Percentiles rank a stretch among this genome's conserved stretches.
These are phyloP conservation scores for Xylariaceae sp. DNA, from an alignment of 2,329 filamentous ascomycete genomes.

Conservation along the genomic window DNA sequence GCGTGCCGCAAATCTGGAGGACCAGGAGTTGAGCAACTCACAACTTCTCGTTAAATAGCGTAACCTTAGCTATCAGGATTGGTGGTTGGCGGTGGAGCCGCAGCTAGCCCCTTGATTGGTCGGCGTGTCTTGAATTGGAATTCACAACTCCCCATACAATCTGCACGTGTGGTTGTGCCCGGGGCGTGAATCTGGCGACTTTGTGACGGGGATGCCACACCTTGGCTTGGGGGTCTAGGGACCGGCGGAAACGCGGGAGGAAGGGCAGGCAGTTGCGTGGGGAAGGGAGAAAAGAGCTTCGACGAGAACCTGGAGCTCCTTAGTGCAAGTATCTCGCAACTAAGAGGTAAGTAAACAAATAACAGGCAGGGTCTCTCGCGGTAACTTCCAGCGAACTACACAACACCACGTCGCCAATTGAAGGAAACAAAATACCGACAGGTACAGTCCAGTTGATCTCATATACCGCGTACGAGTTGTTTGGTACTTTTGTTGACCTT, in stretches of 20 bases:
- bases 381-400: not conserved
- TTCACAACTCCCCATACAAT: constrained; percentile 24
- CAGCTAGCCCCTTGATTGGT: constrained; percentile 19
- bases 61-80: constrained; percentile 2
- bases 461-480: too few species aligned
- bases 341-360: too few species aligned
- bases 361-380: too few species aligned
- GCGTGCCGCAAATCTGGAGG: constrained; percentile 20
- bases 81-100: constrained; percentile 14
- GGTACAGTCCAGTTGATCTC: too few species aligned
- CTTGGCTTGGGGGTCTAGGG: too few species aligned
- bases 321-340: too few species aligned
- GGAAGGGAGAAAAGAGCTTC: not conserved
- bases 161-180: constrained; percentile 22
- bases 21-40: constrained; percentile 1
- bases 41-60: not conserved
- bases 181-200: constrained; percentile 4
- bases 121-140: constrained; percentile 19
- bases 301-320: too few species aligned
- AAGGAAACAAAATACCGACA: not conserved
- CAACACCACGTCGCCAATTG: not conserved
- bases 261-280: not conserved
- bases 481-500: too few species aligned
- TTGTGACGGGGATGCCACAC: too few species aligned
- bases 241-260: not conserved